These are phyloP conservation scores for Diutina siamensis DNA, from an alignment of 1,139 yeast species.

Conservation along the genomic window DNA sequence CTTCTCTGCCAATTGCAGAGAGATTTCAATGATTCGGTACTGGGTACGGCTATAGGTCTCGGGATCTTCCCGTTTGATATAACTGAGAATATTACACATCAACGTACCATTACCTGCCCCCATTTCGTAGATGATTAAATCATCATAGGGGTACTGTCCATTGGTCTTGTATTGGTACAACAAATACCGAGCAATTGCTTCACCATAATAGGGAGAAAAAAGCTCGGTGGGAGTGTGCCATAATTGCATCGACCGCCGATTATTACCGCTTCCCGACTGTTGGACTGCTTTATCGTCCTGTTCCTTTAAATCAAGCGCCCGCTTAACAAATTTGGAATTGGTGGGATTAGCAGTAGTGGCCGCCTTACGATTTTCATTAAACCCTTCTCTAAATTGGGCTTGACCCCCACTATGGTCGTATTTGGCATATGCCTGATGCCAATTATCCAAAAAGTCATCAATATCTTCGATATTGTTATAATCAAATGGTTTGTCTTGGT, in stretches of 20 bases:
- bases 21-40: slow-evolving; percentile 70
- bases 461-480: slow-evolving; percentile 48
- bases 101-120: slow-evolving; percentile 90
- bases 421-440: slow-evolving; percentile 56
- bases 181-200: slow-evolving; percentile 67
- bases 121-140: slow-evolving; percentile 68
- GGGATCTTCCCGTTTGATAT: slow-evolving; percentile 50
- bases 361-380: background rate
- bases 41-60: slow-evolving; percentile 58
- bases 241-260: slow-evolving; percentile 42
- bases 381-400: background rate
- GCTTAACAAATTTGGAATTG: slow-evolving; percentile 16
- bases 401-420: slow-evolving; percentile 28
- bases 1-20: slow-evolving; percentile 53
- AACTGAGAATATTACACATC: slow-evolving; percentile 69
- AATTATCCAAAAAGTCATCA: slow-evolving; percentile 58
- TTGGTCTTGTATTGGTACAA: slow-evolving; percentile 58
- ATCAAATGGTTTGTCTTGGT: slow-evolving; percentile 47
- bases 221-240: slow-evolving; percentile 92
- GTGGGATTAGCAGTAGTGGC: background rate
- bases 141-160: slow-evolving; percentile 47
- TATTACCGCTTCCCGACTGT: slow-evolving; percentile 14
- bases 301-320: slow-evolving; percentile 22
- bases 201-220: slow-evolving; percentile 76
- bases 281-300: slow-evolving; percentile 15